These are phyloP conservation scores for Candida insectorum DNA, from an alignment of 805 yeast genomes.

Conservation along the genomic window DNA sequence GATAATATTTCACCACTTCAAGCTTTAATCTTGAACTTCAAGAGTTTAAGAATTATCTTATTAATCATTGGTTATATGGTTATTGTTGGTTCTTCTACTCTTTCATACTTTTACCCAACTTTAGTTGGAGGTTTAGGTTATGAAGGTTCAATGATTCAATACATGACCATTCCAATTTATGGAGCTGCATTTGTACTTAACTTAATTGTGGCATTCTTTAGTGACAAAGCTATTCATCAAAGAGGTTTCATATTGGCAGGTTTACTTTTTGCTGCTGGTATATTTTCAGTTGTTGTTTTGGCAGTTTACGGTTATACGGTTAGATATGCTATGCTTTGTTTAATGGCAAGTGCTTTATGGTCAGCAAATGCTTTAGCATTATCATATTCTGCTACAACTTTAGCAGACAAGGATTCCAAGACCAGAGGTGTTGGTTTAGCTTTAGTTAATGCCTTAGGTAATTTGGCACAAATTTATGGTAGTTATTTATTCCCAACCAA, in stretches of 20 bases:
- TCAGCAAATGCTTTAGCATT: conserved; percentile 11
- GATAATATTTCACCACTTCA: conserved; percentile 1
- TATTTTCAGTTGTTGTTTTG: conserved; percentile 8
- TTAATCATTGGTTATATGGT: conserved; percentile 9
- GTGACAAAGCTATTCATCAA: conserved; percentile 5
- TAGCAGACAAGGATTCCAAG: conserved; percentile 11
- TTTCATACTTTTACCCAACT: conserved; percentile 10
- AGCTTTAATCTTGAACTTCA: conserved; percentile 3
- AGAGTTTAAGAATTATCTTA: conserved; percentile 7
- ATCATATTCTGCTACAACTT: conserved; percentile 8
- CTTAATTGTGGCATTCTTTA: conserved; percentile 6
- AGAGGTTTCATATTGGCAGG: conserved; percentile 6
- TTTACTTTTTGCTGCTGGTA: conserved; percentile 5
- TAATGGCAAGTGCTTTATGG: conserved; percentile 10
- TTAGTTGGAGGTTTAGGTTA: conserved; percentile 10
- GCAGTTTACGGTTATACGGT: conserved; percentile 5
- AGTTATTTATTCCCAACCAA: conserved; percentile 8
- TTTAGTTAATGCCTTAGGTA: conserved; percentile 9
- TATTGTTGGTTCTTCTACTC: conserved; percentile 9
- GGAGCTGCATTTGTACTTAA: conserved; percentile 7
- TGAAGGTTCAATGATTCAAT: conserved; percentile 8
- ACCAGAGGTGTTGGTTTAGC: conserved; percentile 11
- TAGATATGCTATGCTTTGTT: conserved; percentile 12
- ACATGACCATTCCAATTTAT: conserved; percentile 10
- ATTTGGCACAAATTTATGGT: conserved; percentile 11